Conservation (phyloP, 2,329 filamentous ascomycete species). For the Coniochaeta ligniaria region DNA sequence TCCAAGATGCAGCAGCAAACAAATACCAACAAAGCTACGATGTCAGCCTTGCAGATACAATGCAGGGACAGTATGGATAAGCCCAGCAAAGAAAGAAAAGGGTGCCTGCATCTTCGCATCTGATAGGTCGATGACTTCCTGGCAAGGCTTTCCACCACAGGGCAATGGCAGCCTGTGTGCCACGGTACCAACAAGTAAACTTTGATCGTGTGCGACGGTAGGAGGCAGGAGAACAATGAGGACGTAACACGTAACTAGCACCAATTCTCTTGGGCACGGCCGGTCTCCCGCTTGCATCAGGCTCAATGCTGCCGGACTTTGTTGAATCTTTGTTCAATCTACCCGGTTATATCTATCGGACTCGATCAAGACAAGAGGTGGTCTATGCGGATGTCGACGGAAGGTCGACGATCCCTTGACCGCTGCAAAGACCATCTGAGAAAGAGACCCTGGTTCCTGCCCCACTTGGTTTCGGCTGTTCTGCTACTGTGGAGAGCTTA, state of each 20-base stretch:
- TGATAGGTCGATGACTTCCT: neutral
- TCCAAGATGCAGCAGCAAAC: neutral
- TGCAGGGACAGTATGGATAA: neutral
- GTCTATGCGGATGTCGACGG: neutral
- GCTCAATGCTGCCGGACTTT: neutral
- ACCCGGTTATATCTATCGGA: neutral
- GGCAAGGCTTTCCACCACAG: neutral
- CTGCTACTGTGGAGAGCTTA: neutral
- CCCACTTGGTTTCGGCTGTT: slow-evolving; percentile 1
- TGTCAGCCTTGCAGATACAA: neutral
- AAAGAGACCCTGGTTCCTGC: neutral
- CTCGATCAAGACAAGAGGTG: neutral
- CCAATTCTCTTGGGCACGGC: neutral
- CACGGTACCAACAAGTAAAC: neutral
- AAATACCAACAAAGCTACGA: neutral
- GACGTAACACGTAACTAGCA: neutral
- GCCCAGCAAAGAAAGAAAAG: no score
- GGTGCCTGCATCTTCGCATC: neutral
- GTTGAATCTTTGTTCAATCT: neutral
- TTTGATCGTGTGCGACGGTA: neutral
- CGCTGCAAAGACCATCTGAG: neutral
- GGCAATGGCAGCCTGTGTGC: neutral
- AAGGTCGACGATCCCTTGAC: neutral
- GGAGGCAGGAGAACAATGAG: neutral
- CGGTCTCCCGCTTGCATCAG: neutral